These are phyloP conservation scores for Cladosporium sphaerospermum DNA, from an alignment of 2,329 filamentous ascomycete genomes.

Conservation along the genomic window DNA sequence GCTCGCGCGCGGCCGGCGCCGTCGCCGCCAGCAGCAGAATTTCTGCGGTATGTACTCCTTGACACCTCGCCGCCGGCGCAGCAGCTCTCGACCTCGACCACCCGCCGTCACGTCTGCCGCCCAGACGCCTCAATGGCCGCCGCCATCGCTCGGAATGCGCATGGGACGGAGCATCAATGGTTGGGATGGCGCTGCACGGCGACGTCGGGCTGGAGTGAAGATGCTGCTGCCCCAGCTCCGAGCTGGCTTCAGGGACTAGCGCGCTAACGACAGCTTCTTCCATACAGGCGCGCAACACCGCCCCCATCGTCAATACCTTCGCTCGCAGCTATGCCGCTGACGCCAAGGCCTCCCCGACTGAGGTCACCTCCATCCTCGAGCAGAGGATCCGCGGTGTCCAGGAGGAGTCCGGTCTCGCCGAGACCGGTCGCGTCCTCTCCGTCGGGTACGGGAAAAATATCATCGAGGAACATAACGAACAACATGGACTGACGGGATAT, in stretches of 20 bases:
- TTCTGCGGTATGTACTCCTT: conserved; percentile 72
- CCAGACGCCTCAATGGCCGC: conserved; percentile 7
- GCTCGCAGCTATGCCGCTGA: conserved; percentile 85
- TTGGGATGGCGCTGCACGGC: conserved; percentile 10
- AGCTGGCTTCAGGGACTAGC: conserved; percentile 29
- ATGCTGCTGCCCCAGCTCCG: conserved; percentile 15
- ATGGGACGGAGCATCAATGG: conserved; percentile 11
- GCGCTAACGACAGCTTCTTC: conserved; percentile 41
- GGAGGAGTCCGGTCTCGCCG: conserved; percentile 91
- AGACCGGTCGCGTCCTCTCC: conserved; percentile 97
- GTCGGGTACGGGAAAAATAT: conserved; percentile 72
- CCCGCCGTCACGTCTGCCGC: conserved; percentile 20
- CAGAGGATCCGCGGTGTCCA: conserved; percentile 98
- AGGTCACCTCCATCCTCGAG: conserved; percentile 99
- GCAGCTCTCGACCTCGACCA: conserved; percentile 37
- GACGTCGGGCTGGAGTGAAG: neutral
- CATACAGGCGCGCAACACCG: conserved; percentile 75
- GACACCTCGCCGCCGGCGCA: conserved; percentile 31
- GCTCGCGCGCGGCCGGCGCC: conserved; percentile 88
- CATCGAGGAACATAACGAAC: conserved; percentile 17
- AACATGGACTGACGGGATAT: conserved; percentile 27
- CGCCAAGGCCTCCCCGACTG: conserved; percentile 90
- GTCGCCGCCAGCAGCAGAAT: conserved; percentile 88
- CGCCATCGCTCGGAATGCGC: conserved; percentile 3
- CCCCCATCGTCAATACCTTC: conserved; percentile 63